Conservation (phyloP, 23 red algal species). For the Gracilaria caudata region DNA sequence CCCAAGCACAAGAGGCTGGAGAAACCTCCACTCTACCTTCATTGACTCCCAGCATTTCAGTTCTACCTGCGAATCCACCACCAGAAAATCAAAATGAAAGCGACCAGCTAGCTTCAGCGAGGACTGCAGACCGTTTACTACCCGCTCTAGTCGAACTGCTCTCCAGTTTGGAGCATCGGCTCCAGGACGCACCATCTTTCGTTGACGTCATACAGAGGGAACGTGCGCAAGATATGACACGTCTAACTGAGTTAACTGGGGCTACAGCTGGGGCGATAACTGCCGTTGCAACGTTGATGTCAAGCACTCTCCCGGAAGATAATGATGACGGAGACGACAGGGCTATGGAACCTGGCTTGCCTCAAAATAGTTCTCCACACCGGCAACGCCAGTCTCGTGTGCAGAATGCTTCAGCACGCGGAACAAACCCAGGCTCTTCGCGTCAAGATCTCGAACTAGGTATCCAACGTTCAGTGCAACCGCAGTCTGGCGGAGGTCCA, state of each 20-base stretch:
- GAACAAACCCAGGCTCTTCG: background rate
- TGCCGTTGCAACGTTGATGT: conserved; percentile 1
- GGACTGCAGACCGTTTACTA: conserved; percentile 2
- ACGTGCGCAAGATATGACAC: background rate
- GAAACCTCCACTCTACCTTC: background rate
- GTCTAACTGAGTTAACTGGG: background rate
- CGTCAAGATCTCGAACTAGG: background rate
- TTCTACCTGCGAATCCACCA: conserved; percentile 5
- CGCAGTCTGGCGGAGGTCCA: background rate
- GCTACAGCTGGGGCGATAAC: conserved; percentile 17
- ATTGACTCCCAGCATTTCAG: background rate
- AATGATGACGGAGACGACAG: background rate
- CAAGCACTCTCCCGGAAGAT: background rate
- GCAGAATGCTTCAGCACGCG: background rate
- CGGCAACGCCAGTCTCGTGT: background rate
- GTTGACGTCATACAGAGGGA: background rate
- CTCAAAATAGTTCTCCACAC: background rate
- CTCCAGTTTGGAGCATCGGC: background rate
- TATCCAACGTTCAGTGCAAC: background rate
- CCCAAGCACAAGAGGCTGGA: background rate
- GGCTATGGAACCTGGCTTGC: background rate
- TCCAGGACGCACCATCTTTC: conserved; percentile 4
- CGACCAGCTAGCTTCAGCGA: conserved; percentile 2
- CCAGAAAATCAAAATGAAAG: background rate
- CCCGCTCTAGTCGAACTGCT: background rate